Evolutionary conservation across 1,284 basidiomycete species (phyloP).

Genomic region (Salmacisia buchloeana): DNA sequence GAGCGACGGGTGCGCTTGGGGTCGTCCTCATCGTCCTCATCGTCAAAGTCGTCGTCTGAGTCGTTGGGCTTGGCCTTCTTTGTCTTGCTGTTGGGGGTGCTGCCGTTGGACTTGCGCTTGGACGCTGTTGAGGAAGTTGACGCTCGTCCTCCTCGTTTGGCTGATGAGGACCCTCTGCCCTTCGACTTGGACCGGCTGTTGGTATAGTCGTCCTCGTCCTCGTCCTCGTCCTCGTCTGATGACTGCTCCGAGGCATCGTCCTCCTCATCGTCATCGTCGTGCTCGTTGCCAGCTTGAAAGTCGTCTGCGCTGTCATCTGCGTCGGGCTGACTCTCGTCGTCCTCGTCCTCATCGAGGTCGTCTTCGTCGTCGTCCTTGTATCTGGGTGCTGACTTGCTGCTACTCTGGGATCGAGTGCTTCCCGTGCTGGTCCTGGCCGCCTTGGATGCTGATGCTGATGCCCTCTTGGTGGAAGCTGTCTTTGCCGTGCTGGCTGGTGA

Average conservation of each 20-base stretch:
- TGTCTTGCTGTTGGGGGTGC: not conserved
- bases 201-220: not conserved
- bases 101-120: not conserved
- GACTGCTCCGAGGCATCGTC: not conserved
- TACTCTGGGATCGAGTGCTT: not conserved
- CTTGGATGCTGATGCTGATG: not conserved
- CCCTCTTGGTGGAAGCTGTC: no score
- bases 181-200: not conserved
- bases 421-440: not conserved
- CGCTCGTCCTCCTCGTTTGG: no score
- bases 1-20: not conserved
- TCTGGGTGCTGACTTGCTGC: not conserved
- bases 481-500: not conserved
- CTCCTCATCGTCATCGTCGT: not conserved
- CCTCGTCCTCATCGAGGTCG: conserved; percentile 5
- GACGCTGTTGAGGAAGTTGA: not conserved
- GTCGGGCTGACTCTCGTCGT: not conserved
- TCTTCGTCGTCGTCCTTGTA: conserved; percentile 7
- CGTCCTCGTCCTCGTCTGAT: not conserved
- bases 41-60: not conserved
- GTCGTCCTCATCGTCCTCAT: not conserved
- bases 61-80: not conserved
- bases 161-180: no score
- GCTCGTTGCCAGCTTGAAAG: not conserved
- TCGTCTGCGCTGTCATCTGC: conserved; percentile 3